Base-by-base conservation (phyloP, 805 yeast species). In the Wickerhamiella lipophila region DNA sequence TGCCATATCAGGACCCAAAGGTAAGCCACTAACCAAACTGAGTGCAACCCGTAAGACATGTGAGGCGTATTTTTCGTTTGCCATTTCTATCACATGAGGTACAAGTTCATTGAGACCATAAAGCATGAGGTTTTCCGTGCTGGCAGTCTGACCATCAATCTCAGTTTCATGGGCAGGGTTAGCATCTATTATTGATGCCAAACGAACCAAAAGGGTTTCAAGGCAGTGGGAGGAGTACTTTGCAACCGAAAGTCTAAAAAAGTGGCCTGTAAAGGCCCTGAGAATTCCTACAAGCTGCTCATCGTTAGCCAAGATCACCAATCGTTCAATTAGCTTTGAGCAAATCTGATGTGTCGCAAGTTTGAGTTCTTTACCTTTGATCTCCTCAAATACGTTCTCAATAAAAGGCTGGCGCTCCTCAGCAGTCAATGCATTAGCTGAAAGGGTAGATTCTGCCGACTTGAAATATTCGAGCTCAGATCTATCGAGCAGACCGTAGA, bases 161-260 rank as follows among this genome's bases (percentile, higher is more conserved):
- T 57, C 62, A 23, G 53, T 60, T 5, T 59, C 22, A 32, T 18
- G 16, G 36, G 68, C 44, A 80, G 64, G 25, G 84, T 59, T 60
- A 86, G 77, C 76, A 61, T 84, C 95, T 12, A 83, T 72, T 49
- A 82, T 62, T 0, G 83, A 77, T 2, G 95, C 89, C 47, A 77
- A 64, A 62, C 89, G 71, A 26, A 82, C 83, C 25, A 89, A 64
- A 32, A 87, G 69, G 0, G 97, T 84, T 63, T 89, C 97, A 48
- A 87, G 69, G 52, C 94, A 94, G 64, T 92, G 98, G 0, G 96
- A 88, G 1, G 96, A 79, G 61, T 86, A 89, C 62, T 88, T 87
- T 59, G 92, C 96, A 56, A 78, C 78, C 3, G 92, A 75, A 55
- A 88, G 70, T 18, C 80, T 76, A n/a, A 74, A 76, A 56, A 84